Conservation (phyloP, 2,329 filamentous ascomycete species). For the Calonectria naviculata region DNA sequence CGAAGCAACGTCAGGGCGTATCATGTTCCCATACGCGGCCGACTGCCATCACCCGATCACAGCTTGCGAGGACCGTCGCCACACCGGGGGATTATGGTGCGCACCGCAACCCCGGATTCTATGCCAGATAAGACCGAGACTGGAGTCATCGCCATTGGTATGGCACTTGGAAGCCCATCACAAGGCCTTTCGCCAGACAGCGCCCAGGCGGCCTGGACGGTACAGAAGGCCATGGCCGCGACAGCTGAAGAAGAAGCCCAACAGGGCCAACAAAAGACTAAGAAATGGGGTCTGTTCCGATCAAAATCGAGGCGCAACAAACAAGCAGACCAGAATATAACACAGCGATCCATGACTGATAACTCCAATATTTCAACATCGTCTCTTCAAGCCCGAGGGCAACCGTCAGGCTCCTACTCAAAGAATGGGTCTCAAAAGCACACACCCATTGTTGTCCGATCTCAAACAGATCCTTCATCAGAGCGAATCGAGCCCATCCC, state of each 20-base stretch:
- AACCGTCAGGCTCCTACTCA: slow-evolving; percentile 10
- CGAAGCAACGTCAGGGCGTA: slow-evolving; percentile 51
- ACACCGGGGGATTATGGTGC: slow-evolving; percentile 46
- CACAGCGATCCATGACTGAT: slow-evolving; percentile 39
- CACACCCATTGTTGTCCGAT: slow-evolving; percentile 56
- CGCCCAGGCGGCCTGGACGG: slow-evolving; percentile 42
- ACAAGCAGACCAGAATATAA: slow-evolving; percentile 22
- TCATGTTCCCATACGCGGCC: slow-evolving; percentile 54
- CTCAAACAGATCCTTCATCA: slow-evolving; percentile 52
- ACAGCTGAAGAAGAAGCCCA: slow-evolving; percentile 31
- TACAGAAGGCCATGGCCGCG: slow-evolving; percentile 40
- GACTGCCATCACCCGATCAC: slow-evolving; percentile 55
- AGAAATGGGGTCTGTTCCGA: slow-evolving; percentile 70
- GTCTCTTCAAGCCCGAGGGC: slow-evolving; percentile 28
- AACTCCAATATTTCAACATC: slow-evolving; percentile 34
- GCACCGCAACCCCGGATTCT: slow-evolving; percentile 57
- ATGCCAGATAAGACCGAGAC: slow-evolving; percentile 46
- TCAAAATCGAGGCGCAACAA: slow-evolving; percentile 49
- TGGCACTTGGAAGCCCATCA: slow-evolving; percentile 79
- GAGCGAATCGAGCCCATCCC: slow-evolving; percentile 10
- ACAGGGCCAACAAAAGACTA: slow-evolving; percentile 57
- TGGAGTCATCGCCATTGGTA: slow-evolving; percentile 68
- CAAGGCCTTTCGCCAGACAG: slow-evolving; percentile 44
- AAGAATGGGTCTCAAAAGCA: slow-evolving; percentile 45
- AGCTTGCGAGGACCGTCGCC: slow-evolving; percentile 47